Base-by-base conservation (phyloP, 2,329 filamentous ascomycete genomes). In the Stromatinia cepivora region DNA sequence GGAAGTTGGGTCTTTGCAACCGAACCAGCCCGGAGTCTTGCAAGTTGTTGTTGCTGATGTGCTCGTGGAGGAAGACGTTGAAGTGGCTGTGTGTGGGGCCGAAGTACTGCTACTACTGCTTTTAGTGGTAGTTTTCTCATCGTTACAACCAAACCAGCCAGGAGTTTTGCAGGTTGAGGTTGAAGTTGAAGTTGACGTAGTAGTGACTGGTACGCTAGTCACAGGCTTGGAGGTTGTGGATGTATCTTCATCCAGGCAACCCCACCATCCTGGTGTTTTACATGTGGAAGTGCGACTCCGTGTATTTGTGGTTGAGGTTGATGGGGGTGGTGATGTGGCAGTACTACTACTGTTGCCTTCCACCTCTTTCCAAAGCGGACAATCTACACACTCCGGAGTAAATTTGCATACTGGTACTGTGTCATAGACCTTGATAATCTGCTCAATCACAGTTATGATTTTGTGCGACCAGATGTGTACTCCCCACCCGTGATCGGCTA, bases 401-500 rank as follows among this genome's bases (percentile, higher is more conserved):
- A 86, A 84, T 67, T 86, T 86, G 80, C 95, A 98, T 73, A 87
- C 82, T 0, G 95, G 91, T 0, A 96, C 92, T 4, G 84, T 82
- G 72, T 96, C 91, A 76, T 98, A 98, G 75, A 89, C 89, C 76
- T 90, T 85, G 71, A 98, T 86, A 4, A 99, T 92, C 78, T 97
- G 92, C 70, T 89, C 87, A 76, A 99, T 97, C 58, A 97, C 94
- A 42, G 87, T 88, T 70, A 89, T 87, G 74, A 99, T 98, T 78
- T 92, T 92, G 82, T 99, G 95, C 4, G 93, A 97, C 45, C 92
- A 92, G 67, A 97, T 90, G 20, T 92, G 93, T 7, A 97, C 92
- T 46, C 95, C 88, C 92, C 95, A 98, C 13, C 93, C 93, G 77
- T 94, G 90, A 78, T 97, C 93, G 46, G 86, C 88, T 39, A 98